Evolutionary conservation across 495 filamentous ascomycete species (phyloP).

Genomic region (Penicillium fimorum): DNA sequence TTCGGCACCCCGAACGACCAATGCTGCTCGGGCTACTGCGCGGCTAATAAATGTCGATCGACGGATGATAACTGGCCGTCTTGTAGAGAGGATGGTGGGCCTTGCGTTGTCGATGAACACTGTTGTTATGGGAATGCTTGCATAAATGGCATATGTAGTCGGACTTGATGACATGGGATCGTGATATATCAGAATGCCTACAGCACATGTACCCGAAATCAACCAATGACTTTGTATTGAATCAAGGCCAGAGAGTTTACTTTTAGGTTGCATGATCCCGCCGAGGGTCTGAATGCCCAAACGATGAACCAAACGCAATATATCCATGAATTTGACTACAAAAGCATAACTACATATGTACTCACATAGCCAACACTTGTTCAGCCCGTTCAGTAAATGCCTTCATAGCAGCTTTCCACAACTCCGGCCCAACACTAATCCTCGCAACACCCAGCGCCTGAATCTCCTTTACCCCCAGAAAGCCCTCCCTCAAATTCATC

Average conservation of each 20-base stretch:
- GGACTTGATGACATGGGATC: neutral
- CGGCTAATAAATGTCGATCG: constrained; percentile 29
- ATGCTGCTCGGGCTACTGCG: constrained; percentile 32
- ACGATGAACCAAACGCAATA: neutral
- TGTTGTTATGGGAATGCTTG: constrained; percentile 32
- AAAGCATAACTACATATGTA: neutral
- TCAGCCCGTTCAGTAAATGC: constrained; percentile 33
- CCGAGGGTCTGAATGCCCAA: neutral
- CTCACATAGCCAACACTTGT: constrained; percentile 1
- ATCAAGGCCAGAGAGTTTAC: neutral
- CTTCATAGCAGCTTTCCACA: constrained; percentile 29
- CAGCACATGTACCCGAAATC: neutral
- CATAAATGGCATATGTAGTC: constrained; percentile 24
- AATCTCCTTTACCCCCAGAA: constrained; percentile 37
- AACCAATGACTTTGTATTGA: neutral
- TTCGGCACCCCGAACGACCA: constrained; percentile 15
- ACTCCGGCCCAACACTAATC: constrained; percentile 41
- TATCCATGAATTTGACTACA: neutral
- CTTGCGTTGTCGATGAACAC: constrained; percentile 22
- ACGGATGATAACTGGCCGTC: constrained; percentile 28
- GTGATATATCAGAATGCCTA: neutral
- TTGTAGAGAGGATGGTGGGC: constrained; percentile 28
- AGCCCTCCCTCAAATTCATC: constrained; percentile 27
- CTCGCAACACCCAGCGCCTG: constrained; percentile 44
- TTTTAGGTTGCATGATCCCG: neutral